These are phyloP conservation scores for Trichoderma gracile DNA, from an alignment of 2,329 filamentous ascomycete species.

Conservation along the genomic window DNA sequence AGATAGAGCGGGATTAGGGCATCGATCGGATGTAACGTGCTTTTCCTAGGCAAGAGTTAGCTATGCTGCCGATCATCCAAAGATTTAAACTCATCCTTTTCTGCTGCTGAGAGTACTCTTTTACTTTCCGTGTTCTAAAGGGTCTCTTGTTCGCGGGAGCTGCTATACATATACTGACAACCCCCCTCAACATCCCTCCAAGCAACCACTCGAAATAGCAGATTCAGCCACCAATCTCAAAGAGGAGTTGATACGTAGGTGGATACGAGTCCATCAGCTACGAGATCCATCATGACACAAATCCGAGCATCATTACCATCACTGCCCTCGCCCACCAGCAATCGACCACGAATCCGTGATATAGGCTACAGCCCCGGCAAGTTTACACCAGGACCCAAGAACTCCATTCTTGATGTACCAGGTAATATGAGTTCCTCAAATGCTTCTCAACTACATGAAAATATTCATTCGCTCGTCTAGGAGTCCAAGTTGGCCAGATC, in stretches of 20 bases:
- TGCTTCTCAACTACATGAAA: not conserved
- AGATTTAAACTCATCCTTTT: too few relatives aligned
- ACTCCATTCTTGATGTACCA: not conserved
- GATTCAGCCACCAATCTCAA: not conserved
- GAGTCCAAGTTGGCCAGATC: not conserved
- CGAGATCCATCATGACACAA: not conserved
- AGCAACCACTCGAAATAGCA: not conserved
- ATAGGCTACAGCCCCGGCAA: not conserved
- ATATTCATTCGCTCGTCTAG: not conserved
- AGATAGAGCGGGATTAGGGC: too few relatives aligned
- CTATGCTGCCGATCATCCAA: too few relatives aligned
- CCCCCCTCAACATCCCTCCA: too few relatives aligned
- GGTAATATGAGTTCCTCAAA: not conserved
- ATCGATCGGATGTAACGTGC: too few relatives aligned
- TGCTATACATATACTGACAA: too few relatives aligned
- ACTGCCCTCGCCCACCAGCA: not conserved
- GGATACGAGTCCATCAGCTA: not conserved
- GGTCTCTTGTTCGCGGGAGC: too few relatives aligned
- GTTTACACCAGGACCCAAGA: not conserved
- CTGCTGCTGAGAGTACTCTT: too few relatives aligned
- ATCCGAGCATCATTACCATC: not conserved
- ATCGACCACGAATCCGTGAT: constrained; percentile 3
- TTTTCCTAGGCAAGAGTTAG: too few relatives aligned
- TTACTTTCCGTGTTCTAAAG: too few relatives aligned
- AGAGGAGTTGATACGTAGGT: not conserved